Conservation (phyloP, 495 filamentous ascomycete genomes). For the Aspergillus avenaceus region DNA sequence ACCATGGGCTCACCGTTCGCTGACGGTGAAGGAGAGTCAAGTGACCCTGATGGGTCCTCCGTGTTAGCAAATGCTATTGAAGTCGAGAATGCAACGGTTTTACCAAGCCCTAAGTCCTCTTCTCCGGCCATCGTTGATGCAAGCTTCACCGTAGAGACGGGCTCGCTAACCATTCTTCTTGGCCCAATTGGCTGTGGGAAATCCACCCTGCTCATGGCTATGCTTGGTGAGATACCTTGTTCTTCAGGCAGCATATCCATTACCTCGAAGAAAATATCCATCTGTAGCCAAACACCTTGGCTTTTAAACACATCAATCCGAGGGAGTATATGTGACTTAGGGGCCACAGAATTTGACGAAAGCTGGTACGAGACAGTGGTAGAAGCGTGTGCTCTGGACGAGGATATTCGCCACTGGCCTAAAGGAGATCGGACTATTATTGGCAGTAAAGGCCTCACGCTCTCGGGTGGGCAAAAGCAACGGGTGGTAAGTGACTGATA, state of each 20-base stretch:
- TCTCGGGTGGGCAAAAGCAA: background rate
- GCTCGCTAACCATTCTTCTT: constrained; percentile 45
- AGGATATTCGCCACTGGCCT: background rate
- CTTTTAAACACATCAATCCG: background rate
- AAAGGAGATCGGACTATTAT: background rate
- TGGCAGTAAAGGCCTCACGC: background rate
- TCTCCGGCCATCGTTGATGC: background rate
- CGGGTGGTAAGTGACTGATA: background rate
- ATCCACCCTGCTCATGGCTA: constrained; percentile 44
- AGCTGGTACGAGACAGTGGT: background rate
- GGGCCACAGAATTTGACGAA: background rate
- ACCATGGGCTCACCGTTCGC: background rate
- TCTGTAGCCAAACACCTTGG: background rate
- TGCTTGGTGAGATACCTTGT: constrained; percentile 47
- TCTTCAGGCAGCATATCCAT: background rate
- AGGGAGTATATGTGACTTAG: background rate
- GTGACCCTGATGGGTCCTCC: background rate
- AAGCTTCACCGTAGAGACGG: constrained; percentile 23
- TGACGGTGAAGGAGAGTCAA: background rate
- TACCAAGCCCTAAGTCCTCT: background rate
- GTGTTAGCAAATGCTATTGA: background rate
- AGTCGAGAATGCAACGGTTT: background rate
- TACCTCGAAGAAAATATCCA: background rate
- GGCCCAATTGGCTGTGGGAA: constrained; percentile 56
- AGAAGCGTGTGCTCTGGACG: background rate